Base-by-base conservation (phyloP, 495 filamentous ascomycete genomes). In the Aspergillus hancockii region DNA sequence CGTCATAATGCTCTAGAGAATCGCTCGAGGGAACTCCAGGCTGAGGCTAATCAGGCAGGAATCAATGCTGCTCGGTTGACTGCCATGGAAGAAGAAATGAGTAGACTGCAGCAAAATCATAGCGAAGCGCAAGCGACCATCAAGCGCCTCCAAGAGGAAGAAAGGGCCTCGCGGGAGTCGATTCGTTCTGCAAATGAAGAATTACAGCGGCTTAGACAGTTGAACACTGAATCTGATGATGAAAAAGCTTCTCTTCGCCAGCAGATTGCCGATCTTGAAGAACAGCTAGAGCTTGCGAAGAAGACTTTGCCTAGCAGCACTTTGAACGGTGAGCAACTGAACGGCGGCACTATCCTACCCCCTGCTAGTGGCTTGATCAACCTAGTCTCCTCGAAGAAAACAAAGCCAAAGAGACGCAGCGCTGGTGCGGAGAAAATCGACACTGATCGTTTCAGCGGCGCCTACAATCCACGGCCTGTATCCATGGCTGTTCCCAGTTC, bases 11-110 rank as follows among this genome's bases (percentile, higher is more conserved):
- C 88, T n/a, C 82, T 98, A 63, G 94, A 98, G 73, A 86, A 85
- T 55, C 83, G 92, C 22, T 86, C 91, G 41, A 96, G 93, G 77
- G 94, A 97, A 69, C 85, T 99, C 40, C 95, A 98, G 73, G 83
- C 85, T 8, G 95, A 99, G 74, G 94, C 94, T 52, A 98, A 98
- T 72, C 93, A 98, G 78, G 94, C 92, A 52, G 94, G 95, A 76
- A 97, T 97, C 62, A 90, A 88, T 23, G 90, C 92, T 41, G 95
- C 95, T 58, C 87, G 90, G 53, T 78, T 99, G 32, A 83, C 86
- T 41, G 91, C 87, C 8, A 88, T 98, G 84, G 94, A 97, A 71
- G 87, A 89, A 54, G 94, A 98, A 66, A 96, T 97, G 91, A 88
- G 84, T 81, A 89, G 85, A 70, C 79, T 98, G n/a, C 91, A 96